Percentiles rank a stretch among this genome's conserved stretches.
Conservation (phyloP, 163 green algal genomes). For the Coccomyxa subellipsoidea region DNA sequence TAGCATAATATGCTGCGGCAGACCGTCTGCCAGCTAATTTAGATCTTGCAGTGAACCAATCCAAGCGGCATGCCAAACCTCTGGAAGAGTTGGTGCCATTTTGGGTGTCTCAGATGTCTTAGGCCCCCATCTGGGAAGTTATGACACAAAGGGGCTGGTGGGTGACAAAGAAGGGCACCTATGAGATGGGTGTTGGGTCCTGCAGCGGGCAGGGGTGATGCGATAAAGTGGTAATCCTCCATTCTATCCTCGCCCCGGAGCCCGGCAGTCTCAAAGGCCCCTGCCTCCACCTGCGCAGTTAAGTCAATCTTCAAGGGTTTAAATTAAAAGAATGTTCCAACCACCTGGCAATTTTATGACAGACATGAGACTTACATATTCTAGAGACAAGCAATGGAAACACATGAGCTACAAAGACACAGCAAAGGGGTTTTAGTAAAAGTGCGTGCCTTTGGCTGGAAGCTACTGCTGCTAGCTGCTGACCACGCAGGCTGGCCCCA, state of each 20-base stretch:
- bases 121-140: too few species aligned
- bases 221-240: constrained; percentile 74
- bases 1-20: too few species aligned
- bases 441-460: neutral
- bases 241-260: constrained; percentile 61
- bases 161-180: neutral
- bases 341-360: neutral
- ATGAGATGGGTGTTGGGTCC: neutral
- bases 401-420: too few species aligned
- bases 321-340: neutral
- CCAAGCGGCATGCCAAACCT: neutral
- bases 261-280: constrained; percentile 52
- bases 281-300: constrained; percentile 26
- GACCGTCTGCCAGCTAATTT: too few species aligned
- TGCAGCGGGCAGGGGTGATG: neutral
- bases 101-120: too few species aligned
- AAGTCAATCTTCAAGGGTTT: neutral
- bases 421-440: too few species aligned
- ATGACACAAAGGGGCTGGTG: neutral
- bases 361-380: neutral
- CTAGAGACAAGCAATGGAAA: neutral
- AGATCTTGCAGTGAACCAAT: too few species aligned
- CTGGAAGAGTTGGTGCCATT: neutral
- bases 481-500: neutral
- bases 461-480: neutral